Base-by-base conservation (phyloP, 495 filamentous ascomycete genomes). In the Annulohypoxylon maeteangense region DNA sequence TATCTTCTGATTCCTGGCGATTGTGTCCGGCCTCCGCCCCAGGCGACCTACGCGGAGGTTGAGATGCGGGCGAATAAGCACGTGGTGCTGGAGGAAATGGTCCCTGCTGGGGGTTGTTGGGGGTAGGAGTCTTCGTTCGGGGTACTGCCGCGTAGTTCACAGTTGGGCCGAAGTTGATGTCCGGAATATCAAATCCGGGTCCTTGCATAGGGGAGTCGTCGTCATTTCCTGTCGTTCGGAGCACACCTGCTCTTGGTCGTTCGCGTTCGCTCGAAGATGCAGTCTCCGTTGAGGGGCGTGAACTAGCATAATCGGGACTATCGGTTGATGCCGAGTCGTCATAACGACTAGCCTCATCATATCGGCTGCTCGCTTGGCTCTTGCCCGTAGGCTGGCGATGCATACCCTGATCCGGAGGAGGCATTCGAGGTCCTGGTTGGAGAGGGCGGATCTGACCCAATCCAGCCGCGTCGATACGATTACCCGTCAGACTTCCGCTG, bases 111-210 rank as follows among this genome's bases (percentile, higher is more conserved):
- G 67, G 65, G 45, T 62, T 69, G 11, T 27, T 53, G 22, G 66
- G 59, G 3, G 71, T 64, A 2, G 74, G 59, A 23, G 70, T 68
- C 50, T 77, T 75, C 7, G 62, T 50, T 4, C 73, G 66, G 11
- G 76, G 64, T 7, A 74, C 72, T 4, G 79, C 71, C 10, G 81
- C 85, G 51, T 91, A 91, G 73, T 91, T 90, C 61, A 90, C 82
- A 0, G 95, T 98, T 16, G 89, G 93, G 0, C 95, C 95, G 77
- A 98, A 98, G 75, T 98, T 91, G 65, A 98, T 86, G 7, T 81
- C 79, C 1, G 93, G 93, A 62, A 96, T 91, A 50, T 89, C 86
- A 20, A 80, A 80, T 18, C 74, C 56, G 10, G 67, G 44, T 3
- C 73, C 16, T 25, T 31, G 23, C 55, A 29, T 10, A 36, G 67